These are phyloP conservation scores for Cynanchum wilfordii DNA, from an alignment of 257 asterid genomes.

Conservation along the genomic window DNA sequence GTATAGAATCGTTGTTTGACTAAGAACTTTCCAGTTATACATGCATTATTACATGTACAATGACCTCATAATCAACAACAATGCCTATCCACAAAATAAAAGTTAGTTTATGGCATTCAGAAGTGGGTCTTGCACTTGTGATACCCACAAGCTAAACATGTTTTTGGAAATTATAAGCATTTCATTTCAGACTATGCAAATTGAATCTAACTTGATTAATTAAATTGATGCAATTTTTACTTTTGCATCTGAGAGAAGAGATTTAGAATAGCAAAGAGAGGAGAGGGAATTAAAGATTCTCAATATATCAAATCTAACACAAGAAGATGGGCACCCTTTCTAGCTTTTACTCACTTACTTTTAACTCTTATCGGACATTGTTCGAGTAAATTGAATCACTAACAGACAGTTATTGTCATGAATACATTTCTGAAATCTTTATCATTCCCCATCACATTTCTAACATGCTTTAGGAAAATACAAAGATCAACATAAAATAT, in stretches of 20 bases:
- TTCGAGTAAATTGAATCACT: background rate
- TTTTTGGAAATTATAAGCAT: background rate
- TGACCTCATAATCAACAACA: too few species aligned
- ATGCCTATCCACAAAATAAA: too few species aligned
- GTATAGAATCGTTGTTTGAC: too few species aligned
- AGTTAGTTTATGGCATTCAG: too few species aligned
- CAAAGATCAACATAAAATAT: too few species aligned
- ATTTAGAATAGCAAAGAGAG: background rate
- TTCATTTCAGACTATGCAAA: background rate
- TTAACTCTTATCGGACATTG: background rate
- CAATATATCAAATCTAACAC: background rate
- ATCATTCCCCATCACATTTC: background rate
- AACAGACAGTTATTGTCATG: background rate
- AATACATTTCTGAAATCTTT: background rate
- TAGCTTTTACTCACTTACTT: background rate
- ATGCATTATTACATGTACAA: too few species aligned
- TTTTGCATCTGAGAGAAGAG: too few species aligned
- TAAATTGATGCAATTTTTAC: background rate
- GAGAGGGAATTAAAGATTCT: background rate
- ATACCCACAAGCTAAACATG: background rate
- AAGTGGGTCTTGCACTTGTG: background rate
- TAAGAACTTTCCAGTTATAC: too few species aligned
- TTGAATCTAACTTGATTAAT: background rate
- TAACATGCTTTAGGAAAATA: background rate
- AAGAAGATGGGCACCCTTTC: background rate